Evolutionary conservation across 441 rosid genomes (phyloP).

Genomic region (Jatropha multifida): DNA sequence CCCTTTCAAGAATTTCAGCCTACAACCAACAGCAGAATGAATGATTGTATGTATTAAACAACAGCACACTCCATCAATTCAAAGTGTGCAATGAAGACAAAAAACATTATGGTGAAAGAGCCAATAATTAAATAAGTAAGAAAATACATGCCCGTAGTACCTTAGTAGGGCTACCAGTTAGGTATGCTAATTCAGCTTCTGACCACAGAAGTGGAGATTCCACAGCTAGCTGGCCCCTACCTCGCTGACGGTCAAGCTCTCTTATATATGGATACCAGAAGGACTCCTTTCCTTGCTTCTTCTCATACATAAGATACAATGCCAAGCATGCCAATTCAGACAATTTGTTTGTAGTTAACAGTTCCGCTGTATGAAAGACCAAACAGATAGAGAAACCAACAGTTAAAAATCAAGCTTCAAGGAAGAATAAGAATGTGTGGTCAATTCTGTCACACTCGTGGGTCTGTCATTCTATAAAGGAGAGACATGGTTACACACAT

Average conservation of each 20-base stretch:
- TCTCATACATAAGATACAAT: constrained; percentile 94
- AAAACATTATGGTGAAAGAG: background rate
- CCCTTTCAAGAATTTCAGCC: constrained; percentile 88
- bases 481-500: background rate
- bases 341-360: constrained; percentile 81
- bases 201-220: constrained; percentile 97
- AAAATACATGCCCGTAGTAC: constrained; percentile 32
- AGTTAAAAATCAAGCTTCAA: constrained; percentile 9
- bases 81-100: background rate
- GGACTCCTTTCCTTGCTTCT: constrained; percentile 92
- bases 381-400: constrained; percentile 18
- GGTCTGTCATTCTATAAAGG: background rate
- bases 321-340: constrained; percentile 97
- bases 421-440: background rate
- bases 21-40: constrained; percentile 34
- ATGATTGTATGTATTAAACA: constrained; percentile 25
- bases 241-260: constrained; percentile 98
- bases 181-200: constrained; percentile 73
- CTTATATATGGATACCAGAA: constrained; percentile 93
- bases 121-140: constrained; percentile 6
- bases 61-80: background rate
- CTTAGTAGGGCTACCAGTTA: constrained; percentile 93
- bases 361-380: constrained; percentile 59
- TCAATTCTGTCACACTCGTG: no score
- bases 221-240: constrained; percentile 88